These are phyloP conservation scores for Pseudonitzschia multiseries DNA, from an alignment of 108 stramenopile genomes.

Conservation along the genomic window DNA sequence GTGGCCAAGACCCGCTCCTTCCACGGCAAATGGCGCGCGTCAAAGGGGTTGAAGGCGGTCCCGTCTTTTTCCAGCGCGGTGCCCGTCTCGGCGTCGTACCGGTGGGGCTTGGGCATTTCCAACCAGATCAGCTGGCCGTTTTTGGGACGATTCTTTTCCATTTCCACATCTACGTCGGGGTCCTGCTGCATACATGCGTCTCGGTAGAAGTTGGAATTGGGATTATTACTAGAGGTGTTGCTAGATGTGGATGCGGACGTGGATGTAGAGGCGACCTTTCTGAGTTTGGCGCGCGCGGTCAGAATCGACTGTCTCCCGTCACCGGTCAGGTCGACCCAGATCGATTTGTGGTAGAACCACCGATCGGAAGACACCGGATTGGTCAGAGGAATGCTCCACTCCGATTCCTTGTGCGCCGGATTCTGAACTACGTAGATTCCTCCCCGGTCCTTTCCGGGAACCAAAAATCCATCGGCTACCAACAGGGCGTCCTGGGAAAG, in stretches of 20 bases:
- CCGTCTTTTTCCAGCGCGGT: slow-evolving; percentile 80
- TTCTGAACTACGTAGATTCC: slow-evolving; percentile 86
- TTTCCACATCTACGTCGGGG: background rate
- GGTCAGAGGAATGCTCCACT: slow-evolving; percentile 66
- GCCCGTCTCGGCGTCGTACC: slow-evolving; percentile 58
- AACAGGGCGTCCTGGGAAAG: slow-evolving; percentile 70
- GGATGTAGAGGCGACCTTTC: slow-evolving; percentile 13
- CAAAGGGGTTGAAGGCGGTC: slow-evolving; percentile 79
- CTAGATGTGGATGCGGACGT: background rate
- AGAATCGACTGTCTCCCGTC: slow-evolving; percentile 88
- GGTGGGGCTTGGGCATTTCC: slow-evolving; percentile 76
- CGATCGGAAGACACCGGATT: slow-evolving; percentile 42
- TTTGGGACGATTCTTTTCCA: slow-evolving; percentile 28
- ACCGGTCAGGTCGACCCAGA: slow-evolving; percentile 90
- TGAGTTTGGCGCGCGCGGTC: slow-evolving; percentile 83
- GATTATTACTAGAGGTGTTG: background rate
- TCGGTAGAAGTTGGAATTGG: background rate
- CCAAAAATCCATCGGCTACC: slow-evolving; percentile 91
- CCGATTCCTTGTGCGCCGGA: slow-evolving; percentile 54
- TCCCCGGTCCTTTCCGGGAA: slow-evolving; percentile 93
- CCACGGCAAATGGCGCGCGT: slow-evolving; percentile 75
- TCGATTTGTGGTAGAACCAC: slow-evolving; percentile 93
- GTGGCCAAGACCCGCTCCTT: slow-evolving; percentile 77
- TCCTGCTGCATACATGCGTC: slow-evolving; percentile 15
- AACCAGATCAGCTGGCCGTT: slow-evolving; percentile 84